phyloP scores from a whole-genome alignment of 2,329 filamentous ascomycete species.

The Conoideocrella luteorostrata region DNA sequence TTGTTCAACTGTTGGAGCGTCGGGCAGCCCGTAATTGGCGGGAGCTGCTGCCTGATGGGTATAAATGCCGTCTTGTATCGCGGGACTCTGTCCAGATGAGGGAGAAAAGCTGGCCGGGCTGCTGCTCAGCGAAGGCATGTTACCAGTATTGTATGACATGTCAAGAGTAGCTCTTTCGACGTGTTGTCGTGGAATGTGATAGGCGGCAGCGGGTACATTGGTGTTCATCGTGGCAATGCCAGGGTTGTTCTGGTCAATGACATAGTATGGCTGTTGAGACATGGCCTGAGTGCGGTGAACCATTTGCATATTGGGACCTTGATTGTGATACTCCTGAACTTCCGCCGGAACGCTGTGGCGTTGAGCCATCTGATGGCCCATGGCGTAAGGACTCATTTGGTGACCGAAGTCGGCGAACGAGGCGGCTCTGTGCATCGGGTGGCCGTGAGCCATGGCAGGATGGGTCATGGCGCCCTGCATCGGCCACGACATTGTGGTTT shows the following conservation, averaged over 20 bases:
- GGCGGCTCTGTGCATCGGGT: conserved; percentile 43
- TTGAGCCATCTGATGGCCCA: conserved; percentile 34
- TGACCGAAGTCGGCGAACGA: conserved; percentile 51
- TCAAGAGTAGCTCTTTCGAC: conserved; percentile 41
- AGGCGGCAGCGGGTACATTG: conserved; percentile 41
- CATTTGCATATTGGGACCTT: conserved; percentile 39
- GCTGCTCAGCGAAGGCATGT: conserved; percentile 47
- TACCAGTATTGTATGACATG: conserved; percentile 43
- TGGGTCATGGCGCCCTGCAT: conserved; percentile 34
- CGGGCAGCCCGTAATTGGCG: conserved; percentile 42
- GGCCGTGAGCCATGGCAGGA: conserved; percentile 28
- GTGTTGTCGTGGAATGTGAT: conserved; percentile 46
- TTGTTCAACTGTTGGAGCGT: conserved; percentile 41
- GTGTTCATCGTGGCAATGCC: conserved; percentile 57
- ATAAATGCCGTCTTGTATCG: conserved; percentile 50
- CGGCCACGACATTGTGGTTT: conserved; percentile 46
- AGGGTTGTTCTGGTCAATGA: conserved; percentile 56
- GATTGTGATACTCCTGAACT: conserved; percentile 38
- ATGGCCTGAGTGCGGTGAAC: conserved; percentile 43
- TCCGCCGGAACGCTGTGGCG: conserved; percentile 41
- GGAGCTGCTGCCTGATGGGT: conserved; percentile 46
- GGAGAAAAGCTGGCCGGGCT: conserved; percentile 55
- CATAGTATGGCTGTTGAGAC: conserved; percentile 45
- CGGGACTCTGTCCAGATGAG: conserved; percentile 45
- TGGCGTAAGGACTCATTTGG: conserved; percentile 38